Percentiles rank a stretch among this genome's conserved stretches.
phyloP scores from a whole-genome alignment of 139 green algal species.

The Ettlia oleoabundans region DNA sequence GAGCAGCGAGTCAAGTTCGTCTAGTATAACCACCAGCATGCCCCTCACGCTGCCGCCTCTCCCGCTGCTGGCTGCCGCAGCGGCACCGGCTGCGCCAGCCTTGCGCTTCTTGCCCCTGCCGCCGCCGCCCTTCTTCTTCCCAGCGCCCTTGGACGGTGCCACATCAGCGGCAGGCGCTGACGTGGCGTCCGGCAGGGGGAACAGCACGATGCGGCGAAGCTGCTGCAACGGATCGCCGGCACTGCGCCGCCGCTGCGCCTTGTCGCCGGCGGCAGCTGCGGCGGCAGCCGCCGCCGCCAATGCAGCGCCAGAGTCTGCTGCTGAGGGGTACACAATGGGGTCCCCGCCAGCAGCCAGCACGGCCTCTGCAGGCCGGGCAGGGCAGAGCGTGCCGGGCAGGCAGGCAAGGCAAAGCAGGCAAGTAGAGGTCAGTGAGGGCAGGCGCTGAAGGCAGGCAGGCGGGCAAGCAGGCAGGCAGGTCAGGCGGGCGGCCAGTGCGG shows the following conservation, averaged over 20 bases:
- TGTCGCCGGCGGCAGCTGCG: background rate
- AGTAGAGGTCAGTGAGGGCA: background rate
- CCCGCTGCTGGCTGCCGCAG: background rate
- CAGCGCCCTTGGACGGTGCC: background rate
- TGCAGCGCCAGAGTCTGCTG: background rate
- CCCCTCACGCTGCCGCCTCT: constrained; percentile 11
- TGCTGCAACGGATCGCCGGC: background rate
- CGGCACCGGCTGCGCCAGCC: too few species aligned
- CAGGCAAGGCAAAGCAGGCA: background rate
- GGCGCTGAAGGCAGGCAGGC: background rate
- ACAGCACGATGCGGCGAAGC: constrained; percentile 17
- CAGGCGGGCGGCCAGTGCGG: too few species aligned
- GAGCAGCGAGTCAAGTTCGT: constrained; percentile 69
- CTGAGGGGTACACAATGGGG: constrained; percentile 18
- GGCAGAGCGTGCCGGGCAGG: too few species aligned
- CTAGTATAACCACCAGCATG: constrained; percentile 64
- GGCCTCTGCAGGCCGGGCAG: background rate
- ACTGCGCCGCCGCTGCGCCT: background rate
- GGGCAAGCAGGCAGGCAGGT: background rate
- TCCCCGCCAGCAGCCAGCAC: background rate
- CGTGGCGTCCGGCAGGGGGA: background rate
- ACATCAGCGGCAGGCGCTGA: background rate
- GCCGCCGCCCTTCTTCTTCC: background rate
- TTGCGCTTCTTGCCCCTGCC: background rate
- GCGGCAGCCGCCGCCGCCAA: background rate